phyloP scores from a whole-genome alignment of 176 grass and related monocot genomes.

The sorghum (Sorghum bicolor) region Sorghum_bicolor_NCBIv3 NC_012874.2:6131501-6132000 shows the following conservation, averaged over 20 bases:
- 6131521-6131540: too few relatives aligned
- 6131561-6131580: too few relatives aligned
- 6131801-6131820: too few relatives aligned
- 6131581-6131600: too few relatives aligned
- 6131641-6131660: too few relatives aligned
- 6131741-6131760: background rate
- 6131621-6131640: too few relatives aligned
- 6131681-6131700: background rate
- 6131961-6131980: background rate
- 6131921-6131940: background rate
- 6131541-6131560: too few relatives aligned
- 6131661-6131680: background rate
- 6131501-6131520: too few relatives aligned
- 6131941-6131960: background rate
- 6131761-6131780: background rate
- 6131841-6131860: background rate
- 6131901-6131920: background rate
- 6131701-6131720: background rate
- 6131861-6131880: background rate
- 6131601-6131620: too few relatives aligned
- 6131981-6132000: background rate
- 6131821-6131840: background rate
- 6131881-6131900: background rate
- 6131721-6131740: background rate
- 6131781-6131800: background rate